Base-by-base conservation (phyloP, 2,329 filamentous ascomycete genomes). In the Zopfia rhizophila region DNA sequence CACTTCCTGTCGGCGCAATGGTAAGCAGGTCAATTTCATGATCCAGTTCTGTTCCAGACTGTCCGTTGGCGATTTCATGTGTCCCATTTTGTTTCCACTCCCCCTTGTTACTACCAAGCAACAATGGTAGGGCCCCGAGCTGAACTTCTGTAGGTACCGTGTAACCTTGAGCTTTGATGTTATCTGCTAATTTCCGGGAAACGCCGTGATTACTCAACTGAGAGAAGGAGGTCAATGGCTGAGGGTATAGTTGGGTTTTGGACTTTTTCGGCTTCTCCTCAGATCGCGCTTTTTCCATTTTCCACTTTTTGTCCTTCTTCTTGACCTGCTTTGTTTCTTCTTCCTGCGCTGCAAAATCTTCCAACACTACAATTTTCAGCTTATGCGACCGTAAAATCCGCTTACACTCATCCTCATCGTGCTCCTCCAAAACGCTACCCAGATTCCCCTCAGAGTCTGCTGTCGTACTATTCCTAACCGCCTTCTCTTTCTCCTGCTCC, bases 1-100 rank as follows among this genome's bases (percentile, higher is more conserved):
- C 94, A 69, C 93, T 97, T 17, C 94, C 94, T 0, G 94, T 99
- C 1, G 94, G 94, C 3, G 94, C 94, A 30, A 97, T 86, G 0
- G 90, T 90, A 53, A 99, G 73, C 27, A 99, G 84, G 75, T 99
- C 87, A 4, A 93, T 77, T 10, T 77, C 75, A 4, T 64, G 60
- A 23, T 53, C 58, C 28, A 63, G 57, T 31, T 52, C 7, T n/a
- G n/a, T n/a, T n/a, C n/a, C n/a, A n/a, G n/a, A n/a, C n/a, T n/a
- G n/a, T n/a, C n/a, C n/a, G n/a, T n/a, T n/a, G 56, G 56, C 3
- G 51, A 40, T 25, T 7, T 19, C 28, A 3, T 85, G 72, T 1
- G 82, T 82, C 44, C n/a, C n/a, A n/a, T n/a, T n/a, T n/a, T n/a
- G 70, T 16, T 4, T 32, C 28, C 16, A 22, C 8, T 32, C 31